Evolutionary conservation across 2,329 filamentous ascomycete genomes (phyloP), one percentile per base, ranked within the genome.

Genomic region (Sporothrix protearum): DNA sequence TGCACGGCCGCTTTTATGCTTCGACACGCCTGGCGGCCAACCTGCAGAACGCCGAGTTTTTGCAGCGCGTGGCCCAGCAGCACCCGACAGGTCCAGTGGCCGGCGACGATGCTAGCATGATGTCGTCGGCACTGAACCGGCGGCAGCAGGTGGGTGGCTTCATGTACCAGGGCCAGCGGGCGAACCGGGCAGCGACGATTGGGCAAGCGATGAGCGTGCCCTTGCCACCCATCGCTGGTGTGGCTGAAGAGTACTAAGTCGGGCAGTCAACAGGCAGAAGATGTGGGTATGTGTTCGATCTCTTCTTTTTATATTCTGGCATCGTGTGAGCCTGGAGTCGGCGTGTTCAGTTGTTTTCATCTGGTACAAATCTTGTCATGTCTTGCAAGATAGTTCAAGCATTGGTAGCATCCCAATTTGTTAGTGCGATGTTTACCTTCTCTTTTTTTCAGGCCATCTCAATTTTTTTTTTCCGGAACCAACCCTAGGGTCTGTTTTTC

Each of bases 1-100:
- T 88, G 68, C 81, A 82, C 71, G 87, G 87, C 68, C 81, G 87
- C n/a, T 88, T 88, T 79, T 88, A 89, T 78, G 84, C 86, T 19
- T 85, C 85, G n/a, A 79, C 83, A 71, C 81, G 82, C 72, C 80
- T 89, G 47, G 84, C 87, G 78, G 82, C 82, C 19, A 82, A 87
- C 70, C 79, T 88, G 69, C 81, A 72, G 33, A 71, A 75, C 71
- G 6, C n/a, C 5, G 61, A 6, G 7, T 73, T 73, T 2, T 25
- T 74, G 49, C 39, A 71, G 47, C 71, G 66, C 45, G 70, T 83
- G 45, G 64, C 64, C 16, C 64, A 51, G 9, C 75, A 78, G 30
- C 77, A 79, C 49, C 30, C 39, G 4, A 45, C 53, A 1, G 30
- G 45, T 14, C 12, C 16, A 45, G 30, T 42, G 57, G 70, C 30